Base-by-base conservation (phyloP, 805 yeast species). In the Candida palmyrensis region DNA sequence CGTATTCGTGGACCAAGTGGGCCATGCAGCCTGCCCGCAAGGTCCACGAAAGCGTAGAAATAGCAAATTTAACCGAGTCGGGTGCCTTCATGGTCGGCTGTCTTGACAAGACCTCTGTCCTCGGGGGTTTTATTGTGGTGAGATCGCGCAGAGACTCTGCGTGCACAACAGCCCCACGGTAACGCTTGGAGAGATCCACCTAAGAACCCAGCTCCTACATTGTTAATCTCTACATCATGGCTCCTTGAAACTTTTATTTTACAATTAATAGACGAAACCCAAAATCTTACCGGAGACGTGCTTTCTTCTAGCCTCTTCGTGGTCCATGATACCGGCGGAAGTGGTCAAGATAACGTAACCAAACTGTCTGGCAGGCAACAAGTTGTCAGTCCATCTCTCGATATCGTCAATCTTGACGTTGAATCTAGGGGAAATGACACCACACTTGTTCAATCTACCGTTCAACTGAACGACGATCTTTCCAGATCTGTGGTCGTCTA, bases 251-350 rank as follows among this genome's bases (percentile, higher is more conserved):
- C 19, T 30, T 30, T 30, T 30, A 12, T 29, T 29, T 7, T 20
- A 29, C 26, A 31, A 50, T 59, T 82, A 86, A 82, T 86, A 86
- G 48, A 86, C 94, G 75, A 83, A 86, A 62, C 95, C 96, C 65
- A 86, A 80, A 70, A 86, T 82, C 81, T 86, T 86, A 69, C 96
- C 96, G 54, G 95, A 85, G 55, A 86, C 95, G 75, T 86, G 95
- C 82, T 86, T 87, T 79, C 95, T 81, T 79, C 92, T 82, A 60
- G 96, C 96, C 76, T 86, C 95, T 77, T 87, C 95, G 77, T 86
- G 96, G 79, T 87, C 95, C 90, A 86, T 84, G 59, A 86, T 86
- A 73, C 96, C 96, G 53, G 95, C 94, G 55, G 95, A 87, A 57
- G 96, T 86, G 72, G 96, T 87, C 67, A 86, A 77, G 70, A 86